Base-by-base conservation (phyloP, 352 stramenopile species). In the Globisporangium echinulatum region DNA sequence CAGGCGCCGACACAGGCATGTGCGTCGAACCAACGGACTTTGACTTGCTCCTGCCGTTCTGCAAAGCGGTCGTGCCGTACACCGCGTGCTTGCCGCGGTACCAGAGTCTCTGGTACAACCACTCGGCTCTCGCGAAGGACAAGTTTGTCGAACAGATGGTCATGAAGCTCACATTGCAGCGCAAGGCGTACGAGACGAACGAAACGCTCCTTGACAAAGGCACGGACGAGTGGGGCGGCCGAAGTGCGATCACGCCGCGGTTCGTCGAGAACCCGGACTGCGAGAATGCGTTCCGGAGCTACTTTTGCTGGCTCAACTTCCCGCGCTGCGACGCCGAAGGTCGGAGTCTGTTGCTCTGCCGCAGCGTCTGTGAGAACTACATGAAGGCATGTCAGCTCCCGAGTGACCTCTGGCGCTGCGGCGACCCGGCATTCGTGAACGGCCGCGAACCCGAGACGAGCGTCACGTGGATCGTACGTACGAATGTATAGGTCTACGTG, bases 261-360 rank as follows among this genome's bases (percentile, higher is more conserved):
- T 97, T 96, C 62, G 72, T 77, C 33, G 80, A 94, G 51, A 96
- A 96, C 57, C 63, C 79, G 8, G 90, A 96, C 63, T 97, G 90
- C 49, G 72, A 93, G 66, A 88, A 96, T 56, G 86, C 90, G n/a
- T 97, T 94, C 64, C 70, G 70, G 44, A 93, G 93, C 59, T 97
- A 94, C 63, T 85, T 92, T 39, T 97, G 89, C 66, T 97, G 82
- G 84, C 51, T 96, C 14, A 97, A 96, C 68, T 97, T 97, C 63
- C 90, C 90, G 17, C 77, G 90, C 39, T 97, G 89, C 68, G 89
- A 97, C 63, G 73, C 85, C 25, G 85, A 94, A 55, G 76, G 85
- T 6, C 63, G 74, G 10, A 93, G 80, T 36, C 66, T 97, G 46
- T 67, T 93, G 59, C 61, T 97, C 38, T 97, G 90, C 36, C 79